Conservation (phyloP, 1,139 yeast genomes). For the Pichia norvegensis region DNA sequence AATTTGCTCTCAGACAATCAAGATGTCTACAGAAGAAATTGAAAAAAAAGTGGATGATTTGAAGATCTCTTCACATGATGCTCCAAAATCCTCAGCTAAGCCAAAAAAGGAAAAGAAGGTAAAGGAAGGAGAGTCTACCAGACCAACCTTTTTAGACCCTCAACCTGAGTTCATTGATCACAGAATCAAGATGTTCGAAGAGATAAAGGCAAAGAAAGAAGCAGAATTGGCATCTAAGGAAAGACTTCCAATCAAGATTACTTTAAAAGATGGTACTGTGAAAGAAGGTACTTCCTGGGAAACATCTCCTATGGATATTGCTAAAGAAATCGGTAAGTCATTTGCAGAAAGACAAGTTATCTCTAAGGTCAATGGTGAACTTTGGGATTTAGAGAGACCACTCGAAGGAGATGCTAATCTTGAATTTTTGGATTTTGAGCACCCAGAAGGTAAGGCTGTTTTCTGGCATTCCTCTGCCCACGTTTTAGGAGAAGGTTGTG, state of each 20-base stretch:
- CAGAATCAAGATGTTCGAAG: conserved; percentile 72
- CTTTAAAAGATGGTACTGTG: conserved; percentile 78
- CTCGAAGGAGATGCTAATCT: conserved; percentile 65
- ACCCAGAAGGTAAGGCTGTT: conserved; percentile 87
- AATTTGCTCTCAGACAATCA: neutral
- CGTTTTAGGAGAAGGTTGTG: conserved; percentile 96
- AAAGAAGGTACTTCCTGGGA: conserved; percentile 81
- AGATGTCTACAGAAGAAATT: conserved; percentile 31
- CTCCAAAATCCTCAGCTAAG: conserved; percentile 7
- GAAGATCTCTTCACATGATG: conserved; percentile 29
- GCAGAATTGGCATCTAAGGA: conserved; percentile 58
- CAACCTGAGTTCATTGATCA: conserved; percentile 76
- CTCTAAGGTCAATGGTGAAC: conserved; percentile 78
- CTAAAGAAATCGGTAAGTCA: conserved; percentile 80
- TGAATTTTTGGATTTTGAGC: conserved; percentile 72
- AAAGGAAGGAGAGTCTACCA: conserved; percentile 28
- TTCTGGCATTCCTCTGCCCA: conserved; percentile 99
- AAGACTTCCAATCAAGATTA: conserved; percentile 57
- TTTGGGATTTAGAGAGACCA: conserved; percentile 97
- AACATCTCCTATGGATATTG: conserved; percentile 84
- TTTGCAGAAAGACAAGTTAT: conserved; percentile 82
- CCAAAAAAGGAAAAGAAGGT: conserved; percentile 25
- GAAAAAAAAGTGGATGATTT: conserved; percentile 49
- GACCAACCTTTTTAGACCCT: conserved; percentile 54
- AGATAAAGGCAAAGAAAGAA: conserved; percentile 71